phyloP scores from a whole-genome alignment of 1,139 yeast genomes.

The Kurtzmaniella quercitrusa region DNA sequence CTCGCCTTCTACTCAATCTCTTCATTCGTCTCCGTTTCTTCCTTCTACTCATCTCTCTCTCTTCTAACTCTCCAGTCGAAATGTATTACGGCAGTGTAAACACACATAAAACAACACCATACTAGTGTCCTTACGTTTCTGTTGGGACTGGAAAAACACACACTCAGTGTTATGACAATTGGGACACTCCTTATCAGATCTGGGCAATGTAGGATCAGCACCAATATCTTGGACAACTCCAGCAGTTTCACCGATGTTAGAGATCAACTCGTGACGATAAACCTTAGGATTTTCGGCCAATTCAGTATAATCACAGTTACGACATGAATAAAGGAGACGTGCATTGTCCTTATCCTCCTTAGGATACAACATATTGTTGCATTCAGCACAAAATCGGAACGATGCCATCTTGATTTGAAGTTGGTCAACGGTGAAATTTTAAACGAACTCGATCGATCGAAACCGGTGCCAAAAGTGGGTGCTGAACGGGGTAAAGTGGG shows the following conservation, averaged over 20 bases:
- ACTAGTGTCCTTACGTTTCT: constrained; percentile 88
- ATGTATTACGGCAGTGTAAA: constrained; percentile 76
- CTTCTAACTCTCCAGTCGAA: constrained; percentile 21
- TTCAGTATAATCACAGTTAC: constrained; percentile 93
- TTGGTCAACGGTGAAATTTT: too few species aligned
- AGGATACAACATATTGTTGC: constrained; percentile 99
- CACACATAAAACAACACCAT: constrained; percentile 96
- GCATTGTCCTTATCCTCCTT: constrained; percentile 79
- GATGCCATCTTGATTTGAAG: constrained; percentile 61
- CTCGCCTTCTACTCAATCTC: too few species aligned
- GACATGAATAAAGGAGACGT: constrained; percentile 82
- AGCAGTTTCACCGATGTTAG: constrained; percentile 91
- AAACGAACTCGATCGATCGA: too few species aligned
- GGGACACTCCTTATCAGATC: constrained; percentile 92
- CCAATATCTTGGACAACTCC: constrained; percentile 98
- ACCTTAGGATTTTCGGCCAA: constrained; percentile 86
- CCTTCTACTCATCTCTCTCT: background rate
- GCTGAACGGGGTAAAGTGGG: background rate
- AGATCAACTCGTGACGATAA: constrained; percentile 86
- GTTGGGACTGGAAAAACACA: constrained; percentile 96
- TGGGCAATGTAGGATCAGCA: constrained; percentile 90
- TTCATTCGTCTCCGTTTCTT: too few species aligned
- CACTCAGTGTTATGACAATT: constrained; percentile 82
- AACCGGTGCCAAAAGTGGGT: too few species aligned
- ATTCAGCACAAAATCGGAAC: constrained; percentile 88